Conservation (phyloP, 768 basidiomycete species). For the Phlegmacium glaucopus region DNA sequence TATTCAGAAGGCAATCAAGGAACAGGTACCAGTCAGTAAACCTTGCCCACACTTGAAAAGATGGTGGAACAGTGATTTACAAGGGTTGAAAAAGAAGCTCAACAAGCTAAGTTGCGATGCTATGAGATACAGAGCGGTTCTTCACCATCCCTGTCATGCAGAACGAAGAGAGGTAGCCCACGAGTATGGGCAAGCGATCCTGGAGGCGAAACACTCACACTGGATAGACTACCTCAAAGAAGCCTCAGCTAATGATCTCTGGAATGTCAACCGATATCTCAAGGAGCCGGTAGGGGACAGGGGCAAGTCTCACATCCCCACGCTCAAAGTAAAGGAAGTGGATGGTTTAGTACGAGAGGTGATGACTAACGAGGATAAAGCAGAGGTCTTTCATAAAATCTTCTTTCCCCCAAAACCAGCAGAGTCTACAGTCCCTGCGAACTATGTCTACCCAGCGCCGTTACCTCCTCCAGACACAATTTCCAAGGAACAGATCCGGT, state of each 20-base stretch:
- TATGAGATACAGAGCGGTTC: neutral
- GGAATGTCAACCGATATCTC: slow-evolving; percentile 18
- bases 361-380: slow-evolving; percentile 10
- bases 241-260: slow-evolving; percentile 1
- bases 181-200: slow-evolving; percentile 11
- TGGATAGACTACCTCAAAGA: slow-evolving; percentile 26
- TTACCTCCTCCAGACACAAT: slow-evolving; percentile 1
- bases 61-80: neutral
- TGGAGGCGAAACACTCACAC: slow-evolving; percentile 16
- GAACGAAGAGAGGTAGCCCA: slow-evolving; percentile 7
- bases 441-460: too few species aligned
- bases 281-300: too few species aligned
- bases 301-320: slow-evolving; percentile 18
- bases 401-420: too few species aligned
- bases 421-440: too few species aligned
- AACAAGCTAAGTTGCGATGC: slow-evolving; percentile 11
- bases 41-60: neutral
- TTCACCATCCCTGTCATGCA: slow-evolving; percentile 20
- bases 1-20: neutral
- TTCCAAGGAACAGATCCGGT: slow-evolving; percentile 1
- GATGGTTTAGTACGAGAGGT: slow-evolving; percentile 7
- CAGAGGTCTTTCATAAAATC: too few species aligned
- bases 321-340: slow-evolving; percentile 8
- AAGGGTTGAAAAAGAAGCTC: slow-evolving; percentile 7
- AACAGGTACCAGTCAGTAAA: neutral